Evolutionary conservation across 2,329 filamentous ascomycete genomes (phyloP).

Genomic region (Botrytis hyacinthi): DNA sequence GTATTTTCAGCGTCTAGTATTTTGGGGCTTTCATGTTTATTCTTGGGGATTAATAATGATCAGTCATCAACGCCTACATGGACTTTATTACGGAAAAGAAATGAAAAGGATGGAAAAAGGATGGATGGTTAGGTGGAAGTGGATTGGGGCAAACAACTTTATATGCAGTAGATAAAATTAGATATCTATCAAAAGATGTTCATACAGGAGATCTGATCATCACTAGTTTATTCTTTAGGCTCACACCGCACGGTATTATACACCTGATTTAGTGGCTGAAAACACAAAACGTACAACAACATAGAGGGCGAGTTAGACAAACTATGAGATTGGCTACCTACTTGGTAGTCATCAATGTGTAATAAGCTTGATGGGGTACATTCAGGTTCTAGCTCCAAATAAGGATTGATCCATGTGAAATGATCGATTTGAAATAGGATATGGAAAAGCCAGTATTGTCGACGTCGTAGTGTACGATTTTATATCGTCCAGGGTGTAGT

Average conservation of each 20-base stretch:
- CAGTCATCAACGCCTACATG: neutral
- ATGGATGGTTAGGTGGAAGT: neutral
- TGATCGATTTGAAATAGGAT: neutral
- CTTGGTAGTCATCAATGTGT: neutral
- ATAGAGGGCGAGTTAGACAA: neutral
- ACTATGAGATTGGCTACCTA: neutral
- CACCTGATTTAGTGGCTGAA: neutral
- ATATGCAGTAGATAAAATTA: neutral
- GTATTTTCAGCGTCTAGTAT: neutral
- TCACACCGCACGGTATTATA: neutral
- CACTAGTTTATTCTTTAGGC: neutral
- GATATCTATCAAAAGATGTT: constrained; percentile 6
- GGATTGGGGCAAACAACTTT: neutral
- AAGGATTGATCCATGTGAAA: neutral
- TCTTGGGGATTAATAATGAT: neutral
- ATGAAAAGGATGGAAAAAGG: neutral
- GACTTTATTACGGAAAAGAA: neutral
- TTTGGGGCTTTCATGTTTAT: neutral
- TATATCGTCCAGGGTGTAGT: neutral
- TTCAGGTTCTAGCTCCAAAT: neutral
- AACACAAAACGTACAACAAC: neutral
- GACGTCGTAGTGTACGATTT: neutral
- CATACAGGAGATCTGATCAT: neutral
- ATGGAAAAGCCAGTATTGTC: neutral
- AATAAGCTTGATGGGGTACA: neutral